A percentile compares a stretch with the other conserved stretches of the same genome.
These are phyloP conservation scores for Yamadazyma dushanensis DNA, from an alignment of 1,139 yeast genomes.

Conservation along the genomic window DNA sequence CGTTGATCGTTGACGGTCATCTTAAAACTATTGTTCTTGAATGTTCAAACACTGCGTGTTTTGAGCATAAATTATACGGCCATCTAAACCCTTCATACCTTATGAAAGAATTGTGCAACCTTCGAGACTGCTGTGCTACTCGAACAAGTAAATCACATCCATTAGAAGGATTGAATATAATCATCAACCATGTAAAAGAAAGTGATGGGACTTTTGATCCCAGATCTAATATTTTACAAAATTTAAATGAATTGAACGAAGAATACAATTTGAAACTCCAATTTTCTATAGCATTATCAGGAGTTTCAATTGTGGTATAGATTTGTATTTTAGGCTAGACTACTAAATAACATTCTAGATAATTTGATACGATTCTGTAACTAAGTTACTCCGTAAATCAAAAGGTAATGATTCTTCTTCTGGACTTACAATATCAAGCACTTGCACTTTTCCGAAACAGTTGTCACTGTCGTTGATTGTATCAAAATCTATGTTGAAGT, in stretches of 20 bases:
- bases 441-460: constrained; percentile 43
- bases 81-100: constrained; percentile 72
- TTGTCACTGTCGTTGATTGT: constrained; percentile 39
- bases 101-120: constrained; percentile 49
- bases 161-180: constrained; percentile 49
- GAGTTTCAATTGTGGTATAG: constrained; percentile 30
- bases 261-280: constrained; percentile 36
- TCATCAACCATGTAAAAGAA: constrained; percentile 77
- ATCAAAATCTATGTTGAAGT: constrained; percentile 40
- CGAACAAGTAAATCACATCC: constrained; percentile 22
- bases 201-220: constrained; percentile 48
- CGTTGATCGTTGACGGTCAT: constrained; percentile 31
- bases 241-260: constrained; percentile 44
- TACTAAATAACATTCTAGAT: constrained; percentile 27
- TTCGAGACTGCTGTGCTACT: constrained; percentile 26
- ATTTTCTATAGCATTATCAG: constrained; percentile 57
- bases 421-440: constrained; percentile 42
- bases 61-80: constrained; percentile 60
- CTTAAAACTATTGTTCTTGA: constrained; percentile 67
- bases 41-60: constrained; percentile 59
- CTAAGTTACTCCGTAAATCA: constrained; percentile 62
- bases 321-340: constrained; percentile 2
- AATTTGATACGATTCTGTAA: constrained; percentile 66
- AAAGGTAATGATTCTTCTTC: constrained; percentile 61
- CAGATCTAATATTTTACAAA: constrained; percentile 45